Evolutionary conservation across 768 basidiomycete genomes (phyloP), one percentile per base, ranked within the genome.

Genomic region (Leccinum subgranulosum): DNA sequence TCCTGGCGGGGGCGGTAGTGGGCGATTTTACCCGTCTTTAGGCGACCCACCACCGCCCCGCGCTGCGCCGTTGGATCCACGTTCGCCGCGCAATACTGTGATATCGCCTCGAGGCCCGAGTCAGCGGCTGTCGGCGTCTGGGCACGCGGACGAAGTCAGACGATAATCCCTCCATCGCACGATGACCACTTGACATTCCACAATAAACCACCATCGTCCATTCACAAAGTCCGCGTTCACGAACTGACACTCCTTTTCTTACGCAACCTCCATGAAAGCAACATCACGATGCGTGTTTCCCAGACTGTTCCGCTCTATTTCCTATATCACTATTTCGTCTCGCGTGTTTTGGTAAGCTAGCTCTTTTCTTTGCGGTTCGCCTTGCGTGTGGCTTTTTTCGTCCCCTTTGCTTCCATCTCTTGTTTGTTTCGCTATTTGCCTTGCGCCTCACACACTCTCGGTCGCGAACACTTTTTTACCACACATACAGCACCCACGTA

Each of bases 191-290:
- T 34, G n/a, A 19, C 36, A 11, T 39, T 29, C 63, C 2, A 11
- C 57, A 36, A 23, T 28, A 43, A 57, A 31, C 55, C 19, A 47
- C 50, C 46, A 36, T 49, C 52, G n/a, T 49, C 59, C 36, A n/a
- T 49, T 49, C 49, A 34, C 33, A 34, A 33, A 51, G 49, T 23
- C 48, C 49, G 55, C 53, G 49, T 49, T 57, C 19, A 72, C 58
- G 70, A 72, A 43, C 60, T 49, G 52, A 31, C 34, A 25, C 7
- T 50, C 41, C 41, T 43, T 43, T 43, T 51, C 60, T 60, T 55
- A 71, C 64, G 62, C 61, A 59, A 43, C 52, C 53, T 49, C 53
- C 57, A 70, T 58, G 69, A 72, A 60, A 19, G 53, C 55, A 53
- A 43, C 49, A 54, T 64, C 60, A 71, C 55, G 71, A 70, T 60